These are phyloP conservation scores for Pythium sukuiense DNA, from an alignment of 352 stramenopile genomes.

Conservation along the genomic window DNA sequence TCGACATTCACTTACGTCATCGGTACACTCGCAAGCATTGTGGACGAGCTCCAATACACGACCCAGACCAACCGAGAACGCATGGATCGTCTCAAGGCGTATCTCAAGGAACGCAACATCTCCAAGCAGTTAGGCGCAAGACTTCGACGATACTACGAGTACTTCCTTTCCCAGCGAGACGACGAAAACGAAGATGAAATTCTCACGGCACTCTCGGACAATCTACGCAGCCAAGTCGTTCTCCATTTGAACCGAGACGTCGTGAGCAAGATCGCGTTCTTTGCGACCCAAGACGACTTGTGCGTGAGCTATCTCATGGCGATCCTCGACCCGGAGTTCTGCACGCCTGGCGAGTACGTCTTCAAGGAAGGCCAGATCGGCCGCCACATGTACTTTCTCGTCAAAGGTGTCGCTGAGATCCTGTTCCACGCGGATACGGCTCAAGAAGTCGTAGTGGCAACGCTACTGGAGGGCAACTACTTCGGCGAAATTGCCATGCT, in stretches of 20 bases:
- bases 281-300: slow-evolving; percentile 72
- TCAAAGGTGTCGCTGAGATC: slow-evolving; percentile 72
- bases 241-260: slow-evolving; percentile 81
- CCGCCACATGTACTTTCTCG: slow-evolving; percentile 84
- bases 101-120: slow-evolving; percentile 65
- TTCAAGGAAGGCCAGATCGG: slow-evolving; percentile 83
- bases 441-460: slow-evolving; percentile 59
- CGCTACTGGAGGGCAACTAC: slow-evolving; percentile 68
- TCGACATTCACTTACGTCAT: slow-evolving; percentile 82
- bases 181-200: slow-evolving; percentile 75
- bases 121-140: slow-evolving; percentile 51
- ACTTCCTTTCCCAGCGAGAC: slow-evolving; percentile 73
- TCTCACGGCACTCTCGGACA: slow-evolving; percentile 66
- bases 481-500: slow-evolving; percentile 86
- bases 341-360: slow-evolving; percentile 73
- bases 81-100: slow-evolving; percentile 77
- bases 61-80: slow-evolving; percentile 54
- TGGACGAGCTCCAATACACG: slow-evolving; percentile 64
- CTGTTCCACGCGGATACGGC: slow-evolving; percentile 58
- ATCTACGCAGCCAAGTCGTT: slow-evolving; percentile 71
- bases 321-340: slow-evolving; percentile 80
- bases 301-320: slow-evolving; percentile 84
- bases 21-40: slow-evolving; percentile 70
- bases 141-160: slow-evolving; percentile 79
- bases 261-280: slow-evolving; percentile 81